Evolutionary conservation across 345 rosid genomes (phyloP), one percentile per base, ranked within the genome.

Genomic region (rapeseed (Brassica napus)): DNA sequence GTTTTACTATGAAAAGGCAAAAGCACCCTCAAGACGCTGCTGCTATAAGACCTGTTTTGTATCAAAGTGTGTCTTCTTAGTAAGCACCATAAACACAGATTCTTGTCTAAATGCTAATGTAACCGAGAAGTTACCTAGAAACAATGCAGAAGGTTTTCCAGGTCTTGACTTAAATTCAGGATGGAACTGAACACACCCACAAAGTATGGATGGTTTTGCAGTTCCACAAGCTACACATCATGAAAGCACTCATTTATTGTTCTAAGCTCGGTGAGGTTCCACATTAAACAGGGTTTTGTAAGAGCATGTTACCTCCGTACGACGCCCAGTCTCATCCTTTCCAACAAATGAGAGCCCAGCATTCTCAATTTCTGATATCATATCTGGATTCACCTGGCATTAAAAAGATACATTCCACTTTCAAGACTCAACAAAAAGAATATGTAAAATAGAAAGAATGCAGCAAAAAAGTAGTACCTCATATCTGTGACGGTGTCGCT

Each of bases 91-190:
- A 35, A 52, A 12, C 1, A 79, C 30, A 37, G 7, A 3, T n/a
- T n/a, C 42, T 64, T 18, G 10, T 64, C 14, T 23, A 21, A 31
- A 3, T 4, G 57, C 7, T 24, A 73, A 28, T 59, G 68, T 47
- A 63, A 34, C 42, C 64, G 1, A 49, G 42, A 44, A 8, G 5
- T 76, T 66, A 81, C 98, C 98, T 82, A 87, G 73, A 87, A 94
- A 94, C 65, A 89, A 79, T 6, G 98, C 89, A 23, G 98, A 92
- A 69, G 98, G 98, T 68, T 90, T 88, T 78, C 97, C 98, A 0
- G 98, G 97, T 80, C 97, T 88, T 65, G 98, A 94, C 80, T 94
- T 94, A 73, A 91, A 94, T 77, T 94, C 98, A 15, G 98, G 98
- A 83, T 94, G 98, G 81, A 91, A 94, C 86, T 94, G 98, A 79